These are phyloP conservation scores for Pichia occidentalis DNA, from an alignment of 805 yeast genomes.

Conservation along the genomic window DNA sequence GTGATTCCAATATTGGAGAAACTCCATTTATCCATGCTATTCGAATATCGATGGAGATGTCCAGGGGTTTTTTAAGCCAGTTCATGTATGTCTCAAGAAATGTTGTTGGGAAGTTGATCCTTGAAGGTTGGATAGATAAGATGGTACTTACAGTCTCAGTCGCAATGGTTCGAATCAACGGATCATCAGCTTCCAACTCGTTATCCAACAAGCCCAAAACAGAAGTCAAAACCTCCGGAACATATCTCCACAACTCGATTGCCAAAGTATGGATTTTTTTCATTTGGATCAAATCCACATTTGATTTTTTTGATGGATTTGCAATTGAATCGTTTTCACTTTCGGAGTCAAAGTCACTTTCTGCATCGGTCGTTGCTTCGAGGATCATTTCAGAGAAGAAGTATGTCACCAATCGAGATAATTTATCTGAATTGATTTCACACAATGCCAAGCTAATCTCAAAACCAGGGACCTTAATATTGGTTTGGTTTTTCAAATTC, in stretches of 20 bases:
- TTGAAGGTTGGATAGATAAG: conserved; percentile 41
- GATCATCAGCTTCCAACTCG: conserved; percentile 69
- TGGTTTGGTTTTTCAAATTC: conserved; percentile 14
- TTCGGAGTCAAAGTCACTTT: conserved; percentile 49
- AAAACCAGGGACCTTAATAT: conserved; percentile 47
- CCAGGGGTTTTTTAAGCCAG: conserved; percentile 75
- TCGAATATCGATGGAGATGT: conserved; percentile 58
- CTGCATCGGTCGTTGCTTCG: conserved; percentile 43
- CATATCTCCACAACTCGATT: conserved; percentile 65
- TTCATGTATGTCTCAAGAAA: conserved; percentile 56
- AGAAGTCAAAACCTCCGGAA: conserved; percentile 67
- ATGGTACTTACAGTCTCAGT: conserved; percentile 69
- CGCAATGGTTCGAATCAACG: conserved; percentile 55
- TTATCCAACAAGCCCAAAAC: conserved; percentile 76
- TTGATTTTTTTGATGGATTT: not conserved
- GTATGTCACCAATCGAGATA: conserved; percentile 71
- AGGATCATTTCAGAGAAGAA: conserved; percentile 71
- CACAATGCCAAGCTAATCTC: conserved; percentile 63
- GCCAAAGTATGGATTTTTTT: conserved; percentile 57
- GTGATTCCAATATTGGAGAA: conserved; percentile 38
- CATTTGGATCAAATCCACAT: conserved; percentile 34
- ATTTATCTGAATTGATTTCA: conserved; percentile 59
- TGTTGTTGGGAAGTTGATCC: conserved; percentile 48
- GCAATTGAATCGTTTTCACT: conserved; percentile 19
- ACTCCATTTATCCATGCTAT: conserved; percentile 62